Evolutionary conservation across 208 protist species (phyloP), one percentile per base, ranked within the genome.

Genomic region (Wallacemonas sp.): DNA sequence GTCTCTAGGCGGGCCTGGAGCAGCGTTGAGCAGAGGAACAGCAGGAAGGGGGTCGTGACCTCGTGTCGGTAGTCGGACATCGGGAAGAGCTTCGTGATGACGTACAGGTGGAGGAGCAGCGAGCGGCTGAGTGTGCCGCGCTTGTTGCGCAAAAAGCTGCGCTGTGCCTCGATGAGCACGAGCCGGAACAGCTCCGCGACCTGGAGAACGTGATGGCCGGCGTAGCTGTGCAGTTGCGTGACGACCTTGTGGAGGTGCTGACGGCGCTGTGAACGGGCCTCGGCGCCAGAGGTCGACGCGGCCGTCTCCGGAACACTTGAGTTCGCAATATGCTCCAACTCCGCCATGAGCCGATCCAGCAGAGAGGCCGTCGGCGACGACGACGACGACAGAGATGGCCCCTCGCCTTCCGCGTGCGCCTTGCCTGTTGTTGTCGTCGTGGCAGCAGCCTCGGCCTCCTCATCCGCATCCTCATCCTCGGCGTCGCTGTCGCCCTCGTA

Each of bases 11-110:
- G 66, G 66, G 80, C 79, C 71, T 94, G 89, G 69, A 85, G 49
- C 22, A 92, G 64, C 22, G 80, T 62, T 10, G 89, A 90, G 69
- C 66, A 86, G 28, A 92, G 61, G 54, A 92, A 90, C 18, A 95
- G 44, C 4, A 89, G 57, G 57, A 95, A 83, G 3, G 86, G 86
- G 20, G 86, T 95, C 33, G 78, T 67, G 12, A 95, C 89, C 39
- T 80, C 77, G 70, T 95, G 89, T 8, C 84, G 89, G 73, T 93
- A 90, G 49, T 93, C 86, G 25, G 80, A 86, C 62, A 79, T 77
- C 11, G 89, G 86, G 46, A 92, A 95, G 5, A 95, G 57, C 32
- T 85, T 83, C 26, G 84, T 78, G 22, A 82, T 78, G 36, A 78
- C 76, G 70, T 86, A 79, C 11, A 92, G 80, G 18, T 78, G 84